Evolutionary conservation across 169 alveolate species (phyloP).

Genomic region (Plasmodium inui): DNA sequence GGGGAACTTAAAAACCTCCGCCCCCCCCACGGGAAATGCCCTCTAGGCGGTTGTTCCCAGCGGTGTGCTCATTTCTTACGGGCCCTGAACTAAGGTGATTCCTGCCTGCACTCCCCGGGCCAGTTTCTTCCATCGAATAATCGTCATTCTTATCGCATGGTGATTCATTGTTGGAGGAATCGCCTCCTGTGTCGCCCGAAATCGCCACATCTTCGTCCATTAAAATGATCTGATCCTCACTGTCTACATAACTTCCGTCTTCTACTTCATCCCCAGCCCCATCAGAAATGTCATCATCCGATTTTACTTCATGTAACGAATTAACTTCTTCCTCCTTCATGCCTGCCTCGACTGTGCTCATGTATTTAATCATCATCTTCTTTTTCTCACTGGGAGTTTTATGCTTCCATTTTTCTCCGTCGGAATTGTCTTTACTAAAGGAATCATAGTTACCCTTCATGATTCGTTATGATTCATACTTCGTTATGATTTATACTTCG

Average conservation of each 20-base stretch:
- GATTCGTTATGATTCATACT: not conserved
- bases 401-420: slow-evolving; percentile 11
- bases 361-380: slow-evolving; percentile 33
- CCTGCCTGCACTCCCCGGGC: not conserved
- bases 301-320: not conserved
- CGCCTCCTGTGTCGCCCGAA: not conserved
- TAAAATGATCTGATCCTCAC: slow-evolving; percentile 53
- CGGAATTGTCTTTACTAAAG: slow-evolving; percentile 6
- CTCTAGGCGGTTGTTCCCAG: not conserved
- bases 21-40: not conserved
- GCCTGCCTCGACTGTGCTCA: slow-evolving; percentile 27
- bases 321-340: slow-evolving; percentile 21
- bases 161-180: not conserved
- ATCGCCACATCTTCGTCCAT: slow-evolving; percentile 4
- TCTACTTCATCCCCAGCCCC: not conserved
- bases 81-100: not conserved
- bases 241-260: slow-evolving; percentile 23
- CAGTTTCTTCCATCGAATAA: not conserved
- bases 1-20: not conserved
- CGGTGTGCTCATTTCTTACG: slow-evolving; percentile 15
- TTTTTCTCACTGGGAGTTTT: slow-evolving; percentile 13
- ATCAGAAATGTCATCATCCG: slow-evolving; percentile 9
- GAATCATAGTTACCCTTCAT: slow-evolving; percentile 26
- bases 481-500: slow-evolving; percentile 20
- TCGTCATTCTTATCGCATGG: not conserved